Base-by-base conservation (phyloP, 1,139 yeast species). In the Suhomyces yuchorum region DNA sequence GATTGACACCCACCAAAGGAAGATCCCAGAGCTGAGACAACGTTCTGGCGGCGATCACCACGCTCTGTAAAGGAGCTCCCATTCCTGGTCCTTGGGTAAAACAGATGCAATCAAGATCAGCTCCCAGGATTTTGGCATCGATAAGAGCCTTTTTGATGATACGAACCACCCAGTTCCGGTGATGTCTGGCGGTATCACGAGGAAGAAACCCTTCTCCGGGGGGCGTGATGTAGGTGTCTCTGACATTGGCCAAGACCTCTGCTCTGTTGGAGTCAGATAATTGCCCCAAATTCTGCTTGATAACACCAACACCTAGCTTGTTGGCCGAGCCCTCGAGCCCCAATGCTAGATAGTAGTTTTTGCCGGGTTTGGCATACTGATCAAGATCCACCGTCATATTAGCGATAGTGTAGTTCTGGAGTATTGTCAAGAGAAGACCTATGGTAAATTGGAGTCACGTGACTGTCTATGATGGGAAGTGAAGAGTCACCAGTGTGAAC, bases 1-100 rank as follows among this genome's bases (percentile, higher is more conserved):
- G 99, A 60, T 93, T 95, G 1, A 95, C 99, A 0, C 98, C 99
- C 4, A 93, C 86, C 34, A 93, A 66, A 0, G 99, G 99, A 26
- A 87, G 72, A 5, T 80, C 63, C 96, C 96, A 91, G 59, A 93
- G 63, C 56, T 86, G 83, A 17, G 93, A 75, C 41, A 92, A 70
- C 0, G 97, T 85, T 60, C 99, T 75, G 1, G 99, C 99, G 0
- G 96, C 96, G 40, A 93, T 76, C 2, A 87, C 98, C 35, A 91
- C 97, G 53, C 95, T 84, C 59, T 93, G 97, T 49, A 93, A 71
- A 0, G 99, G 99, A 1, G 98, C 98, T 3, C 99, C 99, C 99
- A 93, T 95, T 1, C 99, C 99, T 0, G 99, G 99, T 4, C 99
- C 99, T 66, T 88, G 96, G 1, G 98, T 93, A 65, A 92, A 93